These are phyloP conservation scores for Gnomoniopsis sp. DNA, from an alignment of 2,329 filamentous ascomycete genomes.

Conservation along the genomic window DNA sequence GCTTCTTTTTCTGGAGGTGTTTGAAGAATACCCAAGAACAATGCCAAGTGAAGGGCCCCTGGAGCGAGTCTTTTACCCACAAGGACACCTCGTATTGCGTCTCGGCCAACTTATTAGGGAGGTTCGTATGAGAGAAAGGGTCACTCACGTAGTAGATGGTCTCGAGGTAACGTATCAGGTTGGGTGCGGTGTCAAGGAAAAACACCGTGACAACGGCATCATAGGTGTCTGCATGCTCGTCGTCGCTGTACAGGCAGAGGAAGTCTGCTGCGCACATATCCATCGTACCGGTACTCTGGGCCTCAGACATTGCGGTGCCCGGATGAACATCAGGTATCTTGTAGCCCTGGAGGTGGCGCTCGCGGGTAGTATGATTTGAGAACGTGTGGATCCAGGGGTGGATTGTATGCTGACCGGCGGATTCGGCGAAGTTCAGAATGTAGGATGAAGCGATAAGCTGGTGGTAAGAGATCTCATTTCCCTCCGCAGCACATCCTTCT, in stretches of 20 bases:
- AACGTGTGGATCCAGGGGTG: conserved; percentile 86
- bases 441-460: conserved; percentile 83
- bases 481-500: conserved; percentile 72
- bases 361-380: conserved; percentile 74
- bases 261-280: conserved; percentile 94
- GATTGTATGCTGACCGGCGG: conserved; percentile 63
- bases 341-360: conserved; percentile 72
- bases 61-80: no score
- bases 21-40: no score
- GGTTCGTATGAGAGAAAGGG: no score
- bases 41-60: no score
- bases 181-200: conserved; percentile 96
- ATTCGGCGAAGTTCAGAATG: conserved; percentile 65
- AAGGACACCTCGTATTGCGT: no score
- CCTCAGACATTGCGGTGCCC: conserved; percentile 45
- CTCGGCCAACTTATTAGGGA: no score
- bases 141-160: conserved; percentile 57
- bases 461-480: conserved; percentile 96
- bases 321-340: conserved; percentile 79
- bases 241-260: conserved; percentile 73
- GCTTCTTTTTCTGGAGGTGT: no score
- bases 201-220: conserved; percentile 88
- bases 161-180: conserved; percentile 85
- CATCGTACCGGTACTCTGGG: conserved; percentile 60
- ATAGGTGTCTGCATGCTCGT: conserved; percentile 59